Evolutionary conservation across 331 rosid genomes (phyloP).

Genomic region (Pyracantha coccinea): DNA sequence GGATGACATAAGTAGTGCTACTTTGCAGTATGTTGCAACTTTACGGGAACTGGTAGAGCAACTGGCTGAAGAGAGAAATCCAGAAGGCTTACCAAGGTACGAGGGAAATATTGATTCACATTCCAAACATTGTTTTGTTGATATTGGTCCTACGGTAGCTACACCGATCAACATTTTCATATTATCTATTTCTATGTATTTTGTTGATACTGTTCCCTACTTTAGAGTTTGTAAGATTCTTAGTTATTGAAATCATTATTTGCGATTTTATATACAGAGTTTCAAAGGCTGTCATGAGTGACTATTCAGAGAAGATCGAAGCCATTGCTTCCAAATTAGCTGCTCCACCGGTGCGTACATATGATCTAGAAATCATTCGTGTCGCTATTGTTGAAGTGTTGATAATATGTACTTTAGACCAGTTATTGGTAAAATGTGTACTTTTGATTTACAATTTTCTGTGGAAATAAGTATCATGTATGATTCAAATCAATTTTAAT

Average conservation of each 20-base stretch:
- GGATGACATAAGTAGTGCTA: not conserved
- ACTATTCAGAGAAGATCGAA: slow-evolving; percentile 81
- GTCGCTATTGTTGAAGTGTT: not conserved
- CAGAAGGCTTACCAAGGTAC: slow-evolving; percentile 62
- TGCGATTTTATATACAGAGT: slow-evolving; percentile 37
- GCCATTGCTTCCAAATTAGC: slow-evolving; percentile 61
- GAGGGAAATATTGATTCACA: not conserved
- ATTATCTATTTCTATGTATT: not conserved
- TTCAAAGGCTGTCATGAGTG: slow-evolving; percentile 66
- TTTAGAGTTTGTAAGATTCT: not conserved
- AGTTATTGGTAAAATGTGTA: not conserved
- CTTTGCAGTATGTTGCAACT: slow-evolving; percentile 76
- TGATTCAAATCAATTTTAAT: not conserved
- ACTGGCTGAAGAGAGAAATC: slow-evolving; percentile 71
- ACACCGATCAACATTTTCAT: not conserved
- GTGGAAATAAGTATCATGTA: not conserved
- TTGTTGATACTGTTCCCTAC: not conserved
- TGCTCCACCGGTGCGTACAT: slow-evolving; percentile 34
- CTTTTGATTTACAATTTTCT: not conserved
- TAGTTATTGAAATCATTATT: not conserved
- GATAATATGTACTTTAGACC: not conserved
- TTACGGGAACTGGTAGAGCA: slow-evolving; percentile 80
- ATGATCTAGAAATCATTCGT: not conserved
- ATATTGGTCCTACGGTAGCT: not conserved
- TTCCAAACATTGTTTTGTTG: not conserved